Evolutionary conservation across 83 land plant genomes (phyloP), one percentile per base, ranked within the genome.

Genomic region (Diphasiastrum complanatum): DNA sequence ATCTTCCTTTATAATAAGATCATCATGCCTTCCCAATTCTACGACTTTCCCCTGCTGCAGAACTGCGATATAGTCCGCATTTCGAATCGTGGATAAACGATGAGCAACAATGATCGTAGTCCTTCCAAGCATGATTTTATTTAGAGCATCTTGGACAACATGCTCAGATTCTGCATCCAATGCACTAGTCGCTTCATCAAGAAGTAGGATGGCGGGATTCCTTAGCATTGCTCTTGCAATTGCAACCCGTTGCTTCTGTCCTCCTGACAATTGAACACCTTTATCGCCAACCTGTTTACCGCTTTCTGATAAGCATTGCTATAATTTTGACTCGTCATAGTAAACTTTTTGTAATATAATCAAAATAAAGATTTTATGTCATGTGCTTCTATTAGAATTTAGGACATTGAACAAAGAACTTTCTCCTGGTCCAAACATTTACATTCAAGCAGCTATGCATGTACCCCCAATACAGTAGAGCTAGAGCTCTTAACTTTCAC

Each of bases 1-100:
- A 29, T 62, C n/a, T n/a, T n/a, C 85, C 51, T 83, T 89, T 26
- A 81, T 73, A 40, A 89, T 73, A 4, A 93, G 66, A 50, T 93
- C 89, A 10, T 78, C 86, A 47, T 47, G 14, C 14, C 5, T 47
- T 4, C 50, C 50, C 23, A 25, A 4, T 14, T 47, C 50, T 14
- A 47, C 50, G 14, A 47, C 14, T 3, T 4, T 4, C 24, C 50
- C 50, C 3, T 47, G 4, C 3, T 47, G 10, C 14, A 47, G 5
- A 5, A 47, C 50, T 3, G 50, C 50, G 18, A 47, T 47, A 14
- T 4, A 3, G 23, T 47, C 14, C 23, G 50, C 50, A 47, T 4
- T 4, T 4, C 50, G 50, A 47, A 47, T 47, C 5, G 50, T 47
- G 50, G 50, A 4, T 20, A 47, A 25, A 25, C 50, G 50, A 25